These are phyloP conservation scores for Erysimum cheiranthoides DNA, from an alignment of 345 rosid species.

Conservation along the genomic window DNA sequence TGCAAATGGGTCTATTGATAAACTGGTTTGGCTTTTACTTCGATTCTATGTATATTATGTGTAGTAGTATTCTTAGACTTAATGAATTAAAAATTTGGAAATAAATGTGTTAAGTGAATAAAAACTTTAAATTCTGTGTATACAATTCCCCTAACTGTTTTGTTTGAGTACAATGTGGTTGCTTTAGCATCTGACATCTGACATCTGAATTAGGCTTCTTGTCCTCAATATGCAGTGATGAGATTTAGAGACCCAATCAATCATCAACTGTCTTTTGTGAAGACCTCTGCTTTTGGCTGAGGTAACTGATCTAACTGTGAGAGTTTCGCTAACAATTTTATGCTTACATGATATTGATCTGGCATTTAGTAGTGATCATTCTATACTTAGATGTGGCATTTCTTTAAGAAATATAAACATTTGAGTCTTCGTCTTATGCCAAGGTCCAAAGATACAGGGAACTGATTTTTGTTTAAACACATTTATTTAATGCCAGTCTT, in stretches of 20 bases:
- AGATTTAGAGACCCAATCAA: slow-evolving; percentile 53
- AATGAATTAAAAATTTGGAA: neutral
- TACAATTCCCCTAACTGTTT: neutral
- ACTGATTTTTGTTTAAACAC: too few relatives aligned
- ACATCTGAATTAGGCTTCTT: slow-evolving; percentile 47
- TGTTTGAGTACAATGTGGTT: slow-evolving; percentile 25
- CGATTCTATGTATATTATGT: slow-evolving; percentile 20
- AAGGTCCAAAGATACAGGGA: too few relatives aligned
- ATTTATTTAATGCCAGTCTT: too few relatives aligned
- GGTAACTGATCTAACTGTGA: slow-evolving; percentile 77
- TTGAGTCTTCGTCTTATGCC: too few relatives aligned
- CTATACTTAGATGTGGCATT: too few relatives aligned
- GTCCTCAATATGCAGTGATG: slow-evolving; percentile 67
- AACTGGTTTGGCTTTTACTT: slow-evolving; percentile 33
- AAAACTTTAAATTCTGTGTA: slow-evolving; percentile 25
- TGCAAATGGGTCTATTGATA: slow-evolving; percentile 27
- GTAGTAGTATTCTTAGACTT: neutral
- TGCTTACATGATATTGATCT: slow-evolving; percentile 20
- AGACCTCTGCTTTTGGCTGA: slow-evolving; percentile 74
- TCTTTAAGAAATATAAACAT: too few relatives aligned
- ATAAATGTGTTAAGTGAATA: slow-evolving; percentile 30
- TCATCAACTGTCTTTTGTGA: slow-evolving; percentile 42
- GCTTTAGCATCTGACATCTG: slow-evolving; percentile 30
- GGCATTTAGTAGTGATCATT: too few relatives aligned
- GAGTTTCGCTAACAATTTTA: neutral